Base-by-base conservation (phyloP, 768 basidiomycete genomes). In the Lactarius psammicola region DNA sequence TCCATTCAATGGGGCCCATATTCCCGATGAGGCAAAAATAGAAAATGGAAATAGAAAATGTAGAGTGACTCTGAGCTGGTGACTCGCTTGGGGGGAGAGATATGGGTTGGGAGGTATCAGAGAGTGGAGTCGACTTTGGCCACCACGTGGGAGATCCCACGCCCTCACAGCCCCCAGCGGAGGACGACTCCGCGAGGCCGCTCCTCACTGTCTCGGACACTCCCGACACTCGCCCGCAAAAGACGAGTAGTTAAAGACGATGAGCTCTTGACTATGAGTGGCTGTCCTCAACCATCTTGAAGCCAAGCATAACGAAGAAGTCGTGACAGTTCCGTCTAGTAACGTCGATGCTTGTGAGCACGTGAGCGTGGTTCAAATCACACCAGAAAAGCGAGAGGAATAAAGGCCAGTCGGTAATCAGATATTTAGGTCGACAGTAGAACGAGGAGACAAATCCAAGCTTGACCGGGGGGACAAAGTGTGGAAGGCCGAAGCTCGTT, bases 91-190 rank as follows among this genome's bases (percentile, higher is more conserved):
- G 20, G 15, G 18, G 15, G 18, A 4, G 18, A 30, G 53, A 54
- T 13, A 18, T 6, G 18, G 0, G 3, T 17, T 26, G 11, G 23
- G 7, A 33, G 17, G 30, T 55, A n/a, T n/a, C n/a, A n/a, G 56
- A 11, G 8, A 38, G 36, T 5, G 15, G 36, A 38, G 13, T n/a
- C 9, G 20, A 4, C 15, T 2, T 13, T 13, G 7, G 30, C n/a
- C 56, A 55, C 17, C 54, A 55, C 54, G 54, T 55, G 54, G 30
- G 54, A 18, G 20, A 55, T 55, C 54, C 54, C 54, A 55, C 54
- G 54, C 54, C 11, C 53, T 55, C 31, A 55, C 53, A 26, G 49
- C 49, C 23, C 26, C 23, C 23, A n/a, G 26, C 49, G 49, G 49
- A 15, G 49, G 26, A 23, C 46, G n/a, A 9, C 11, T 26, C 46